phyloP scores from a whole-genome alignment of 352 stramenopile species.

The Globisporangium nodosum region DNA sequence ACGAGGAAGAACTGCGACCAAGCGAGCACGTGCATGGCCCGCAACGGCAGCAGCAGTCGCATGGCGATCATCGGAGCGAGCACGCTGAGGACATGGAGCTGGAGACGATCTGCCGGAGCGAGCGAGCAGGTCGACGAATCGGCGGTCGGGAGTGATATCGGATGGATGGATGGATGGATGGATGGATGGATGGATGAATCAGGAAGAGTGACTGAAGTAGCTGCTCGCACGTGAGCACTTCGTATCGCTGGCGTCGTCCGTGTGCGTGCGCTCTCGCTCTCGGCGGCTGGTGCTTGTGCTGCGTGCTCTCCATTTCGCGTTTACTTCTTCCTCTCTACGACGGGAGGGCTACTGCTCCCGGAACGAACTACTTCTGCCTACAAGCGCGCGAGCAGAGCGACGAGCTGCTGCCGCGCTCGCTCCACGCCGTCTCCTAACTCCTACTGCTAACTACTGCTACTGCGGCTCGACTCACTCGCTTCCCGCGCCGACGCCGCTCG shows the following conservation, averaged over 20 bases:
- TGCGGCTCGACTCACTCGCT: neutral
- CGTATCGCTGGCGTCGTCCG: neutral
- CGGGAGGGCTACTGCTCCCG: neutral
- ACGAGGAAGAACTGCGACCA: slow-evolving; percentile 1
- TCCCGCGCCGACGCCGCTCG: neutral
- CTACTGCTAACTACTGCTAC: slow-evolving; percentile 5
- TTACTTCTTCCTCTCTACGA: neutral
- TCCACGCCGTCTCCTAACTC: neutral
- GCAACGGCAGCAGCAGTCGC: neutral
- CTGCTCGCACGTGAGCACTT: neutral
- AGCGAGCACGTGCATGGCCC: neutral
- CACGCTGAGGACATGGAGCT: neutral
- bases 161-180: neutral
- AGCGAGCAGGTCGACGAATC: neutral
- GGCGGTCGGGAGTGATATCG: neutral
- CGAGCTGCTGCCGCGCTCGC: neutral
- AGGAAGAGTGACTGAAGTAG: neutral
- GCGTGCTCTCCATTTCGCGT: neutral
- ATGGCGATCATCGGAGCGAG: neutral
- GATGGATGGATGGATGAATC: neutral
- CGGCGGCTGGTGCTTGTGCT: neutral
- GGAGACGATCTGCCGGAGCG: neutral
- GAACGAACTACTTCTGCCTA: slow-evolving; percentile 1
- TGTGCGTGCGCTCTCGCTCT: neutral
- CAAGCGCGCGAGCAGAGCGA: neutral